Percentiles rank a stretch among this genome's conserved stretches.
Conservation (phyloP, 2,329 filamentous ascomycete genomes). For the Neophaeococcomyces mojaviensis region DNA sequence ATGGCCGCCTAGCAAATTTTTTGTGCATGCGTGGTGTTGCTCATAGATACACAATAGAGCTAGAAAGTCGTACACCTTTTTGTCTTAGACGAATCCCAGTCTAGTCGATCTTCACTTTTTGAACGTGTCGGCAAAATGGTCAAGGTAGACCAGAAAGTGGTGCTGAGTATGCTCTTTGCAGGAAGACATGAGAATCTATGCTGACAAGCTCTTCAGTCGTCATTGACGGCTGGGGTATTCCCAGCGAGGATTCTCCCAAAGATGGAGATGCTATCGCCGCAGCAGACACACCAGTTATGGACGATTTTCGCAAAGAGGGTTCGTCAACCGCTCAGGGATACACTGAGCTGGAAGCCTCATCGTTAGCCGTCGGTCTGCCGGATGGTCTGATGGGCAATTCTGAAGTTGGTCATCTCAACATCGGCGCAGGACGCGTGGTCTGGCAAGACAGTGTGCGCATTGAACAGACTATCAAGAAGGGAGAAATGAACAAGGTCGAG, state of each 20-base stretch:
- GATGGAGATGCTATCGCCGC: constrained; percentile 92
- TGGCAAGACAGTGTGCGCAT: constrained; percentile 99
- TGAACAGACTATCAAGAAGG: constrained; percentile 83
- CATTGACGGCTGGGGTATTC: constrained; percentile 97
- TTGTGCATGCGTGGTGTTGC: too few species aligned
- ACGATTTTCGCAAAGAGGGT: constrained; percentile 60
- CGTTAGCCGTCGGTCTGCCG: constrained; percentile 86
- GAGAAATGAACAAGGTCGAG: constrained; percentile 65
- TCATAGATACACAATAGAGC: too few species aligned
- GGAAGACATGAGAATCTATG: constrained; percentile 26
- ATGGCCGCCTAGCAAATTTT: too few species aligned
- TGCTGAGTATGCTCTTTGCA: constrained; percentile 49
- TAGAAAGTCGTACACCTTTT: too few species aligned
- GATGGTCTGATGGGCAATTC: constrained; percentile 99
- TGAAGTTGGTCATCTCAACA: constrained; percentile 97
- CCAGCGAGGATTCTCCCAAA: constrained; percentile 69
- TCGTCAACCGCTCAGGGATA: constrained; percentile 75
- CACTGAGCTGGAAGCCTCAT: constrained; percentile 90
- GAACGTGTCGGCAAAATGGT: constrained; percentile 44
- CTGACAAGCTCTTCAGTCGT: constrained; percentile 58
- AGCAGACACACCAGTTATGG: constrained; percentile 91
- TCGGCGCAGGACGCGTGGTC: constrained; percentile 91
- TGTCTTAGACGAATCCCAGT: too few species aligned
- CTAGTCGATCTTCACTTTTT: neutral
- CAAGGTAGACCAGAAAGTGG: constrained; percentile 61